A percentile compares a stretch with the other conserved stretches of the same genome.
phyloP scores from a whole-genome alignment of 2,329 filamentous ascomycete species.

The Ophiostoma triangulosporum region DNA sequence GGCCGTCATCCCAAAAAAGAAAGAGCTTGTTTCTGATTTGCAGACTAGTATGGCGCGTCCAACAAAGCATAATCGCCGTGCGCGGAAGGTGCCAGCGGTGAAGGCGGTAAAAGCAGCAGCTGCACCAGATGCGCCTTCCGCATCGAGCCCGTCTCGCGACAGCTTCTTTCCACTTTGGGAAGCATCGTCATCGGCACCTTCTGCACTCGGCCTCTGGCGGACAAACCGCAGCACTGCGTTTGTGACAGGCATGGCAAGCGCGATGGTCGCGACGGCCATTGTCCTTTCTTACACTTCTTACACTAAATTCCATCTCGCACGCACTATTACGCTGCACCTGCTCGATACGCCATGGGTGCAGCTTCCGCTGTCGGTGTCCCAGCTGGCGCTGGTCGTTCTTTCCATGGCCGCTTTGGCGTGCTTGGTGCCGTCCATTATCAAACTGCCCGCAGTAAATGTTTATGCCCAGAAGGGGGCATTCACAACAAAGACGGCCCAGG shows the following conservation, averaged over 20 bases:
- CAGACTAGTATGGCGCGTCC: conserved; percentile 1
- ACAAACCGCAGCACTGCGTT: background rate
- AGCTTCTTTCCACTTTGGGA: background rate
- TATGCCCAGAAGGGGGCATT: background rate
- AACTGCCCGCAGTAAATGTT: background rate
- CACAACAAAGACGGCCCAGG: background rate
- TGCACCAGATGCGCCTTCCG: background rate
- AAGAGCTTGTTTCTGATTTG: background rate
- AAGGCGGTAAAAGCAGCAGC: background rate
- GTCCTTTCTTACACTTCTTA: background rate
- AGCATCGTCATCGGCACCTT: background rate
- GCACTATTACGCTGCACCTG: background rate
- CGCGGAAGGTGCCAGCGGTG: background rate
- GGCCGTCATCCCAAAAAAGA: background rate
- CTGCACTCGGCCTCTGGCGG: background rate
- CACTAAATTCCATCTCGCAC: background rate
- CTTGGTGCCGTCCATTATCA: background rate
- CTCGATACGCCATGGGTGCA: background rate
- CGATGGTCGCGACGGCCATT: background rate
- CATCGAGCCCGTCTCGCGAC: background rate
- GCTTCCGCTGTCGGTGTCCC: background rate
- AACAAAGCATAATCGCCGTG: background rate
- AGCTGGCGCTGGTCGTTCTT: background rate
- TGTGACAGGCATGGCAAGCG: background rate
- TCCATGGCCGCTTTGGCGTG: background rate